Conservation (phyloP, 2,329 filamentous ascomycete genomes). For the Cytospora piceae region DNA sequence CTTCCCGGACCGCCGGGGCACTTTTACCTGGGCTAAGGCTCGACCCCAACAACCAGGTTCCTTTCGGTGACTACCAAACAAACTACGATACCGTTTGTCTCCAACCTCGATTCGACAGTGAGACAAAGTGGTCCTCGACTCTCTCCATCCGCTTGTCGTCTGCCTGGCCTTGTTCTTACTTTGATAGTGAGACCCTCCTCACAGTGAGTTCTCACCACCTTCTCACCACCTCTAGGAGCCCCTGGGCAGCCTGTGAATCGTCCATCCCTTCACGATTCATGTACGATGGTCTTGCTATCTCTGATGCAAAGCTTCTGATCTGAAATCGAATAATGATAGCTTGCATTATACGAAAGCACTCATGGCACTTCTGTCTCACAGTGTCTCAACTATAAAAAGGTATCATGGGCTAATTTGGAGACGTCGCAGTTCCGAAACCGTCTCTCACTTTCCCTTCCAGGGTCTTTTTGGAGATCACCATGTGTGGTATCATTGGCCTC, state of each 20-base stretch:
- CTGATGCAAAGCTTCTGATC: neutral
- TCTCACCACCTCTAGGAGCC: neutral
- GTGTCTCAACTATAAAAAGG: neutral
- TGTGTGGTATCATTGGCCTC: slow-evolving; percentile 25
- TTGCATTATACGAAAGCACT: neutral
- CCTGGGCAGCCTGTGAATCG: neutral
- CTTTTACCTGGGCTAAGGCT: neutral
- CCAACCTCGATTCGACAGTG: neutral
- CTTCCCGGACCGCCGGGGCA: neutral
- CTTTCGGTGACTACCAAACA: neutral
- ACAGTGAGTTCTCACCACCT: neutral
- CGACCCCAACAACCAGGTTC: slow-evolving; percentile 3
- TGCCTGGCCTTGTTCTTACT: neutral
- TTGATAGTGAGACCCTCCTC: neutral
- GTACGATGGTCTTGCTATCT: neutral
- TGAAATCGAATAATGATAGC: neutral
- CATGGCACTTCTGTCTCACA: neutral
- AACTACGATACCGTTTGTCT: neutral
- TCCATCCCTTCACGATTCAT: neutral
- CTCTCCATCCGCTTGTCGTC: neutral
- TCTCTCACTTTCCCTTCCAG: neutral
- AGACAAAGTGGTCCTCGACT: neutral
- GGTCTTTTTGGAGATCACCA: neutral
- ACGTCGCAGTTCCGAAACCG: neutral
- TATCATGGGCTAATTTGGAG: neutral